phyloP scores from a whole-genome alignment of 208 protist species.

The Acanthamoeba divionensis region DNA sequence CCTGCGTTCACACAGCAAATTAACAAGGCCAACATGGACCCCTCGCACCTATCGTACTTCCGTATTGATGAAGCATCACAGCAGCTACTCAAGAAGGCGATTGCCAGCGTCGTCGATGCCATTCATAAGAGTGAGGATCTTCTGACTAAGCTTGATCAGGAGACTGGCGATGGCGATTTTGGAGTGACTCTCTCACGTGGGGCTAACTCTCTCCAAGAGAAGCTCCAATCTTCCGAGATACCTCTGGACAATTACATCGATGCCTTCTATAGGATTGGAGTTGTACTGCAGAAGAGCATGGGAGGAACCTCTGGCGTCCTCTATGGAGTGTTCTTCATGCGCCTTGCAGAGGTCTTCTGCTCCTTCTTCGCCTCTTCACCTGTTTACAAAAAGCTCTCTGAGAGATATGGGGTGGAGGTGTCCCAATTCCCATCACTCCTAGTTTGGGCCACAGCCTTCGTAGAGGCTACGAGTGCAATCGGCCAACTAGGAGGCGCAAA shows the following conservation, averaged over 20 bases:
- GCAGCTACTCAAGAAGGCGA: too few species aligned
- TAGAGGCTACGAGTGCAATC: slow-evolving; percentile 4
- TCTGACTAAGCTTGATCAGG: slow-evolving; percentile 1
- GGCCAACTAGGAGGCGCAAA: slow-evolving; percentile 18
- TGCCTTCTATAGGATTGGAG: not conserved
- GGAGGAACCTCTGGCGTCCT: slow-evolving; percentile 49
- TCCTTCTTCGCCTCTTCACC: too few species aligned
- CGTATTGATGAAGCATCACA: too few species aligned
- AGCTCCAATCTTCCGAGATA: not conserved
- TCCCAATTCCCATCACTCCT: not conserved
- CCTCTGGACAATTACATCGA: not conserved
- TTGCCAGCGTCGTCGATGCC: not conserved
- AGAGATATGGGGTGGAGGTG: not conserved
- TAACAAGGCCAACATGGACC: too few species aligned
- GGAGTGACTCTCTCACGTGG: not conserved
- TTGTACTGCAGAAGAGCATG: slow-evolving; percentile 22
- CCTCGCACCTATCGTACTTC: too few species aligned
- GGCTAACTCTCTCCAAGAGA: not conserved
- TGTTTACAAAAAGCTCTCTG: too few species aligned
- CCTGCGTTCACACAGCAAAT: too few species aligned
- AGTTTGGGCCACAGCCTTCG: not conserved
- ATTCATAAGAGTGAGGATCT: not conserved
- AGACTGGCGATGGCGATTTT: slow-evolving; percentile 32
- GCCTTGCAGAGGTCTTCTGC: not conserved
- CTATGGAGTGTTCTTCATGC: slow-evolving; percentile 54